Base-by-base conservation (phyloP, 2,329 filamentous ascomycete species). In the Ambrosiella cleistominuta region DNA sequence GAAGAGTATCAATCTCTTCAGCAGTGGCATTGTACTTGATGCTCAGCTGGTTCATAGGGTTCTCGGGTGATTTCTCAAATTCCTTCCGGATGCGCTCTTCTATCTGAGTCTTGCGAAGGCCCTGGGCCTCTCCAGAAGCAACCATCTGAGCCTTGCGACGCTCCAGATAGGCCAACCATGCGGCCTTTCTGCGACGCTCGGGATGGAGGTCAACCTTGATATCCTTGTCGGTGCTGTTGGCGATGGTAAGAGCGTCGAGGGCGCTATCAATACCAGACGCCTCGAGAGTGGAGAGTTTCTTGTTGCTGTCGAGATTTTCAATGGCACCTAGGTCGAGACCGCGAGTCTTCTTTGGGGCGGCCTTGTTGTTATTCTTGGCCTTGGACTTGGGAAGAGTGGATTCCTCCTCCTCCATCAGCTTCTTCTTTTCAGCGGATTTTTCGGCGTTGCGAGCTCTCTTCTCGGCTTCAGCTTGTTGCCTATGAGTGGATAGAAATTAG, bases 31-130 rank as follows among this genome's bases (percentile, higher is more conserved):
- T 87, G 71, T 88, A 94, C 2, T 75, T 70, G 1, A 82, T 86
- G 56, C 75, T 80, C 13, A 84, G 82, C 72, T 95, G 88, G 72
- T 95, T 95, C 73, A 95, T 93, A 12, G 93, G 93, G 70, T 98
- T 98, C 65, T 97, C 91, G 1, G 87, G 84, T 66, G 86, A 86
- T 75, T 88, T 94, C 70, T 95, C 86, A 69, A 97, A 98, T 73
- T 97, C 93, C 75, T 95, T 94, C 62, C 80, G 72, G 64, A 95
- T 86, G 66, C 83, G 77, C 62, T 91, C 86, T 66, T 90, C 83
- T 70, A 86, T 85, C 78, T 96, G 90, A 64, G 94, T 81, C 64
- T 86, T 75, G 59, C 90, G 76, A 67, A 97, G 70, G 0, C 88
- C 88, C 59, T 85, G 70, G 17, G 76, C 77, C 64, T 73, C 82